These are phyloP conservation scores for Passalora sequoiae DNA, from an alignment of 2,329 filamentous ascomycete species.

Conservation along the genomic window DNA sequence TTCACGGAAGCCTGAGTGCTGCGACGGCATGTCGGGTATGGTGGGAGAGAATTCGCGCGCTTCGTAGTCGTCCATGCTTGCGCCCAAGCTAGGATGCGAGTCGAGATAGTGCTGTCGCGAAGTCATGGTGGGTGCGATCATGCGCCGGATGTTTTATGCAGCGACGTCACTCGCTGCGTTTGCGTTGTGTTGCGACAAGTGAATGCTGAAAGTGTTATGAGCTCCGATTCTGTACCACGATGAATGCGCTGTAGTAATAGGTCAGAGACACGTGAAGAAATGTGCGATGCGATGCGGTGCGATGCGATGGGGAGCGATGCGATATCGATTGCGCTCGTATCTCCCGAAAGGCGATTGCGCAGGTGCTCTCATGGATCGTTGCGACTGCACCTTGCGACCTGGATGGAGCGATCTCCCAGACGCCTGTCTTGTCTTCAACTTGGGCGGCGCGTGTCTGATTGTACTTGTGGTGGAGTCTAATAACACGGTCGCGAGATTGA, in stretches of 20 bases:
- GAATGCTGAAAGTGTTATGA: not conserved
- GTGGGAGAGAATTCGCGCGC: constrained; percentile 50
- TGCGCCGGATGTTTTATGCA: constrained; percentile 1
- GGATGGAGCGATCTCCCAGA: not conserved
- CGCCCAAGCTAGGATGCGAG: constrained; percentile 53
- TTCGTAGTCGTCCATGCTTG: constrained; percentile 60
- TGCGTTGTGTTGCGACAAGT: not conserved
- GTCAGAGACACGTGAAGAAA: constrained; percentile 1
- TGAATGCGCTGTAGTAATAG: not conserved
- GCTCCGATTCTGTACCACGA: too few species aligned
- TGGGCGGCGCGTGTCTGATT: constrained; percentile 4
- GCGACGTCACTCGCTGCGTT: constrained; percentile 1
- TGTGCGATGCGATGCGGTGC: too few species aligned
- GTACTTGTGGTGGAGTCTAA: not conserved
- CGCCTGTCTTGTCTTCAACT: too few species aligned
- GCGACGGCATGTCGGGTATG: constrained; percentile 51
- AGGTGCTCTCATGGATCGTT: not conserved
- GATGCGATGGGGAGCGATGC: too few species aligned
- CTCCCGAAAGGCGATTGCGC: not conserved
- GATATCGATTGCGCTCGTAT: constrained; percentile 3
- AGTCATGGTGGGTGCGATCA: constrained; percentile 12
- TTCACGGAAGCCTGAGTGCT: constrained; percentile 58
- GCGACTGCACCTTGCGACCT: not conserved
- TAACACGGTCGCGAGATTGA: constrained; percentile 1
- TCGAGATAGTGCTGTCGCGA: constrained; percentile 30